Evolutionary conservation across 768 basidiomycete genomes (phyloP).

Genomic region (Podaxis rugospora): DNA sequence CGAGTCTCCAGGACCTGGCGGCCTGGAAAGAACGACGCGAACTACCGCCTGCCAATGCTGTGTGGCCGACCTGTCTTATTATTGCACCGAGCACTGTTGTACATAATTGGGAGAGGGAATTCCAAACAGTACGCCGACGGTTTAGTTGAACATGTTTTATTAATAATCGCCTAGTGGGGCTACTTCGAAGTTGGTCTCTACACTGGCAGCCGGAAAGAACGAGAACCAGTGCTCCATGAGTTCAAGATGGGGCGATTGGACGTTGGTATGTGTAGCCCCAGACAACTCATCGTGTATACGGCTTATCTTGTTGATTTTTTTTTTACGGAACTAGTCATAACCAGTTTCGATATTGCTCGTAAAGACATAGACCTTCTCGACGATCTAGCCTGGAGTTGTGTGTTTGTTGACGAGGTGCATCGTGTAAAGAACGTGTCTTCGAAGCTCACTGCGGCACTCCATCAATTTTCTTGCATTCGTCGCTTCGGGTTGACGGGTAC

Average conservation of each 20-base stretch:
- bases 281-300: not conserved
- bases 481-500: conserved; percentile 90
- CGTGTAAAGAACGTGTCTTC: conserved; percentile 77
- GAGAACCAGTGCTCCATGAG: conserved; percentile 54
- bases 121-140: conserved; percentile 54
- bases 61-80: conserved; percentile 87
- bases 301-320: not conserved
- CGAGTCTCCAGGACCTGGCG: conserved; percentile 52
- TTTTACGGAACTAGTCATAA: conserved; percentile 31
- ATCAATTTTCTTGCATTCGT: conserved; percentile 57
- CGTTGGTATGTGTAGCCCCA: conserved; percentile 50
- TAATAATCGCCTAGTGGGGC: conserved; percentile 63
- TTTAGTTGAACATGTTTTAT: not conserved
- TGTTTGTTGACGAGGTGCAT: conserved; percentile 90
- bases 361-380: conserved; percentile 67
- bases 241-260: conserved; percentile 85
- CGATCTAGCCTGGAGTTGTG: conserved; percentile 63
- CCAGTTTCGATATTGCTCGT: conserved; percentile 72
- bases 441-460: conserved; percentile 63
- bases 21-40: conserved; percentile 48
- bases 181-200: conserved; percentile 87
- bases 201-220: conserved; percentile 45
- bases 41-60: conserved; percentile 61
- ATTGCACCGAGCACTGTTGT: conserved; percentile 84
- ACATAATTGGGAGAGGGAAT: conserved; percentile 87